A percentile compares a stretch with the other conserved stretches of the same genome.
Conservation (phyloP, 139 green algal genomes). For the Chlorella vulgaris region DNA sequence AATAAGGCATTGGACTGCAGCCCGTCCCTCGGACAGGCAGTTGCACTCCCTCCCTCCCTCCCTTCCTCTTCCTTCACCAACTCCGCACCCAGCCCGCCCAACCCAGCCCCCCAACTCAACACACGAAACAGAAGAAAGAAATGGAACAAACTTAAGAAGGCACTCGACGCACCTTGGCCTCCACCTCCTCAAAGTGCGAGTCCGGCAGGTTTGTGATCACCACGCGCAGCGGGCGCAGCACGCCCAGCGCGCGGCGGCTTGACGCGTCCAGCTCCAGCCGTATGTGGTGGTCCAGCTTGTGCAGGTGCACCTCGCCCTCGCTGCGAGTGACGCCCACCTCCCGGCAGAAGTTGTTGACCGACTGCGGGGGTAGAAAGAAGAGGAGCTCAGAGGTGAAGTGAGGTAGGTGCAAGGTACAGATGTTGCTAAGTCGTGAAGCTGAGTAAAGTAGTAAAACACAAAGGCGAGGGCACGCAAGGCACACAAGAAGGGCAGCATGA, state of each 20-base stretch:
- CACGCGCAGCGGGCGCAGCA: constrained; percentile 87
- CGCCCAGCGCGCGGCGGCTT: constrained; percentile 78
- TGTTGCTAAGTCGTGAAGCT: too few relatives aligned
- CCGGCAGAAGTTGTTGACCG: constrained; percentile 96
- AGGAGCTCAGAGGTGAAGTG: neutral
- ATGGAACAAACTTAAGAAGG: too few relatives aligned
- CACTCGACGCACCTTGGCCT: constrained; percentile 55
- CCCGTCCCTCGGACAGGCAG: too few relatives aligned
- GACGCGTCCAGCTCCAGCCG: constrained; percentile 57
- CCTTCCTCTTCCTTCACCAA: too few relatives aligned
- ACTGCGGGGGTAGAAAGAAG: constrained; percentile 20
- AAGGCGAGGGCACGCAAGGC: too few relatives aligned
- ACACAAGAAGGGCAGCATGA: too few relatives aligned
- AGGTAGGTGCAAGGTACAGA: neutral
- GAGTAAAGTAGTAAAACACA: too few relatives aligned
- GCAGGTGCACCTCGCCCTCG: constrained; percentile 86
- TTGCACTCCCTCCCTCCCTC: too few relatives aligned
- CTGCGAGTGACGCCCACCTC: constrained; percentile 88
- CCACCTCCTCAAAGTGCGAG: constrained; percentile 67
- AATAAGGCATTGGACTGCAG: too few relatives aligned
- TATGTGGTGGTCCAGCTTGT: constrained; percentile 92
- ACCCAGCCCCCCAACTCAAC: too few relatives aligned
- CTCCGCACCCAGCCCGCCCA: too few relatives aligned
- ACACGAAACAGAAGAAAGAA: too few relatives aligned
- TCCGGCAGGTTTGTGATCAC: constrained; percentile 87